Conservation (phyloP, 495 filamentous ascomycete species). For the Tetracladium setigerum region DNA sequence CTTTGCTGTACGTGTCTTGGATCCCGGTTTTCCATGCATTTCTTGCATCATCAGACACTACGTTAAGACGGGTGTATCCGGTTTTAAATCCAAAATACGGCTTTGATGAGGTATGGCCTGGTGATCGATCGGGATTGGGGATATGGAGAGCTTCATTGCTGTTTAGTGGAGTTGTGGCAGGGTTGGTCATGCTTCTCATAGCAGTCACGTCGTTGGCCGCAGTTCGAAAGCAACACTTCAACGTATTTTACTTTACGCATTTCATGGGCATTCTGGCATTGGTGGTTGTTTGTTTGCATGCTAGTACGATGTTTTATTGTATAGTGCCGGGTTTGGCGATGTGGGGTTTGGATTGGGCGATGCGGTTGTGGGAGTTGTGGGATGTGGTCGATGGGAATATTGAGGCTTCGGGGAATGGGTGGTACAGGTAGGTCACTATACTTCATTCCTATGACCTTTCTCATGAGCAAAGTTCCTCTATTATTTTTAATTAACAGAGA, state of each 20-base stretch:
- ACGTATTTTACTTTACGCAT: slow-evolving; percentile 30
- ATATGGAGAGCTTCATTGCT: slow-evolving; percentile 27
- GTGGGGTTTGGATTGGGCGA: slow-evolving; percentile 27
- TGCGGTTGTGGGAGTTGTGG: slow-evolving; percentile 25
- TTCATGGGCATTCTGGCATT: slow-evolving; percentile 22
- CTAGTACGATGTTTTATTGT: slow-evolving; percentile 30
- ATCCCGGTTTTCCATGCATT: slow-evolving; percentile 14
- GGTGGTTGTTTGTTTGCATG: slow-evolving; percentile 26
- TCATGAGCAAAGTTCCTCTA: slow-evolving; percentile 1
- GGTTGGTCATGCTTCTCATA: slow-evolving; percentile 20
- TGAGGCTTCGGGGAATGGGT: slow-evolving; percentile 22
- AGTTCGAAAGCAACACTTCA: slow-evolving; percentile 24
- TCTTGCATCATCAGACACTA: too few species aligned
- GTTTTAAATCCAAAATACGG: slow-evolving; percentile 28
- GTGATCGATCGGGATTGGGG: slow-evolving; percentile 21
- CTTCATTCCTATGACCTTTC: too few species aligned
- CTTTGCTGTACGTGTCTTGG: slow-evolving; percentile 24
- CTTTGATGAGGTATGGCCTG: slow-evolving; percentile 26
- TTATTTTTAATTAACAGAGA: too few species aligned
- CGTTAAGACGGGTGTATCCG: slow-evolving; percentile 12
- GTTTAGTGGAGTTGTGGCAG: slow-evolving; percentile 21
- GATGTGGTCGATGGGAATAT: slow-evolving; percentile 18
- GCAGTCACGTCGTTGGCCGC: slow-evolving; percentile 22
- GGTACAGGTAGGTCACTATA: slow-evolving; percentile 21
- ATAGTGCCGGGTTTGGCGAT: slow-evolving; percentile 24